Evolutionary conservation across 306 rosid species (phyloP), one percentile per base, ranked within the genome.

Genomic region (Quercus gilva): DNA sequence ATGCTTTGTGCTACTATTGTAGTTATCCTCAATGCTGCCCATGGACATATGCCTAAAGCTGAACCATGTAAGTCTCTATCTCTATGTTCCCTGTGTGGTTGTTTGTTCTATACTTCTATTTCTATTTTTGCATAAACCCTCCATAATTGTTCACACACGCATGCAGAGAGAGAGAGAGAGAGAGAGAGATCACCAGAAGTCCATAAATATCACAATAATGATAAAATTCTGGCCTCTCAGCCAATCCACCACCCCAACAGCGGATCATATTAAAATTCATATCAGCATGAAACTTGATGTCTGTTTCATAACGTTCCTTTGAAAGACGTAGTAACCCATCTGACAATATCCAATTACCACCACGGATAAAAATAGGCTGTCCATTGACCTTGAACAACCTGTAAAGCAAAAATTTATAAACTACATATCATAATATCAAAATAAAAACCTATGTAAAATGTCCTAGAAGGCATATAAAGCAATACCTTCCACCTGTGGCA

Each of bases 241-340:
- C 87, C 88, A 94, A 84, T 77, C 97, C 99, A 78, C 99, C 99
- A 35, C 91, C 97, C 99, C 99, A 94, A 83, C 99, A 94, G 8
- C 99, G 97, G 78, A 94, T 83, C 99, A 94, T 94, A 88, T 94
- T 94, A 73, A 94, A 87, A 87, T 94, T 94, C 99, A 94, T 91
- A 80, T 91, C 97, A 5, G 99, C 97, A 71, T 94, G 99, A 75
- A 94, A 92, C 78, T 92, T 94, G 79, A 94, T 87, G 81, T 94
- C 97, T 51, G 97, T 86, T 58, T 81, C 81, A 81, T 94, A 94
- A 74, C 99, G 95, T 84, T 91, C 86, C 85, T 87, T 87, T 6
- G 97, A 92, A 84, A 94, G 91, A 53, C 97, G 91, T 67, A 94
- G 88, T 69, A 94, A 89, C 76, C 97, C 98, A 87, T 94, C 98